Percentiles rank a stretch among this genome's conserved stretches.
phyloP scores from a whole-genome alignment of 805 yeast species.

The Wickerhamiella brachini region DNA sequence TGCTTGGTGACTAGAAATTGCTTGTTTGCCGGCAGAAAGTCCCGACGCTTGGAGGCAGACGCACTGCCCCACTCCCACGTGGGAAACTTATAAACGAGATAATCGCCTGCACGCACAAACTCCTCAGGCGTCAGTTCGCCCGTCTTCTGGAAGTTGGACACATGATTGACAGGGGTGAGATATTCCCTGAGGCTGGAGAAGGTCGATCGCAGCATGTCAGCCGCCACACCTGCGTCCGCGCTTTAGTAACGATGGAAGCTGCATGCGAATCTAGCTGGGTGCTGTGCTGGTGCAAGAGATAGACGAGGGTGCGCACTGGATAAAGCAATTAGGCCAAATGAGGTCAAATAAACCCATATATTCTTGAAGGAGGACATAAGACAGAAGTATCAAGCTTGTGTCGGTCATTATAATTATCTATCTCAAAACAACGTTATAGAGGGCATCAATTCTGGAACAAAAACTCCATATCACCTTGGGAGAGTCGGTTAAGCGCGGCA shows the following conservation, averaged over 20 bases:
- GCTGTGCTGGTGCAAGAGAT: no score
- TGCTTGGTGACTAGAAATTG: slow-evolving; percentile 80
- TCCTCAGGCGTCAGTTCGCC: slow-evolving; percentile 96
- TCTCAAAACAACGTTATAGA: no score
- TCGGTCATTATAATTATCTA: no score
- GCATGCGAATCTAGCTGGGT: no score
- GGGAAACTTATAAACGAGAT: slow-evolving; percentile 79
- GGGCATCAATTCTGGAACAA: slow-evolving; percentile 56
- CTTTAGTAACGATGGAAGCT: no score
- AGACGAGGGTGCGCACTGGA: no score
- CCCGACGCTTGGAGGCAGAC: slow-evolving; percentile 39
- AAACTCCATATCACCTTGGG: slow-evolving; percentile 91
- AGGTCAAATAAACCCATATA: no score
- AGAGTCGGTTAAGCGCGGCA: slow-evolving; percentile 72
- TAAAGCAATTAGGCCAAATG: no score
- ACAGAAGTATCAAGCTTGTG: no score
- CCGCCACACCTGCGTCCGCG: background rate
- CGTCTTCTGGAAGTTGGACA: slow-evolving; percentile 69
- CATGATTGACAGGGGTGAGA: slow-evolving; percentile 77
- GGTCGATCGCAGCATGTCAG: background rate
- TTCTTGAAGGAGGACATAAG: no score
- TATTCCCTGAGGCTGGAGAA: slow-evolving; percentile 52
- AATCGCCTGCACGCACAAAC: slow-evolving; percentile 89
- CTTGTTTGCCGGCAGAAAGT: slow-evolving; percentile 72
- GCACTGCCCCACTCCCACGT: slow-evolving; percentile 86